Base-by-base conservation (phyloP, 1,139 yeast genomes). In the Lodderomyces jiufengensis region DNA sequence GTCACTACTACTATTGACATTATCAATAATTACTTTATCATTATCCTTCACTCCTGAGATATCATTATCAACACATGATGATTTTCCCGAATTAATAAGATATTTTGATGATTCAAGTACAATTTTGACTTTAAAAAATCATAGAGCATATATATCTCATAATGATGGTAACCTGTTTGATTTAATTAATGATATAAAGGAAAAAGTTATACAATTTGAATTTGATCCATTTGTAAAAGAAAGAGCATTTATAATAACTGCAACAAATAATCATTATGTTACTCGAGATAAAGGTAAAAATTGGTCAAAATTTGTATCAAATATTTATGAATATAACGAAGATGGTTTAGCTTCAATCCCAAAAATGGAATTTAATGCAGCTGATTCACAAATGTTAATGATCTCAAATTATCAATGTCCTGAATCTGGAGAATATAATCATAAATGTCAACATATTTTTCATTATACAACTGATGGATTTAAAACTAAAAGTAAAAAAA, bases 131-230 rank as follows among this genome's bases (percentile, higher is more conserved):
- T 53, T 69, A 30, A 64, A 64, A 9, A 52, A 57, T 0, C 34
- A 42, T 0, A 39, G 45, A 4, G 54, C 79, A 2, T 58, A 45
- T 27, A 47, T 72, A 8, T 80, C 90, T 0, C 59, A 53, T 11
- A 73, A 84, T 50, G 78, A 80, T 45, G 94, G 94, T 6, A 63
- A 53, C 13, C 51, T 64, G 0, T 84, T 85, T 82, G 45, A 55
- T 1, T 45, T 48, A 10, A 55, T 73, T 2, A 49, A 57, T 24
- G 66, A 52, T 3, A 33, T 61, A 48, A 39, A 58, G 42, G 57
- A 55, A n/a, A 48, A 50, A 5, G 51, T 69, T 1, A 38, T 52
- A 0, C 38, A 39, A 3, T 39, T 79, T 18, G 52, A 63, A 30
- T 56, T 72, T 31, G 84, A 78, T 50, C 70, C 73, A 2, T 61